Evolutionary conservation across 1,284 basidiomycete species (phyloP).

Genomic region (Tremellales sp.): DNA sequence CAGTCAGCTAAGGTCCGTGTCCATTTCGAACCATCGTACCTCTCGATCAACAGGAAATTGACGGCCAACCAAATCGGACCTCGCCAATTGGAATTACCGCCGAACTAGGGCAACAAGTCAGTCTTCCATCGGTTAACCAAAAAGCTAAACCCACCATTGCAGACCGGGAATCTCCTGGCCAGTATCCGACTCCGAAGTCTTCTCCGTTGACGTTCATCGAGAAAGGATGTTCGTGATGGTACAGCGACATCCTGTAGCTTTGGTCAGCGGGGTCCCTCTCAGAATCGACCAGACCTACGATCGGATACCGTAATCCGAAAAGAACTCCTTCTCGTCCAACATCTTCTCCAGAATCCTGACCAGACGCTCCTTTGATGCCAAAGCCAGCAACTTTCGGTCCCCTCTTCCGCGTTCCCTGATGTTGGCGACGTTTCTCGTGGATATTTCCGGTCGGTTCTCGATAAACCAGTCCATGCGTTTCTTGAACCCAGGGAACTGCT

Average conservation of each 20-base stretch:
- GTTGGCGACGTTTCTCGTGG: conserved; percentile 91
- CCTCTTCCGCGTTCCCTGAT: conserved; percentile 81
- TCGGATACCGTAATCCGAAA: conserved; percentile 90
- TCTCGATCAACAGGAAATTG: conserved; percentile 79
- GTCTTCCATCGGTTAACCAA: background rate
- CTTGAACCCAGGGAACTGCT: conserved; percentile 93
- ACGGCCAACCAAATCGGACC: conserved; percentile 83
- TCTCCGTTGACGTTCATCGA: conserved; percentile 90
- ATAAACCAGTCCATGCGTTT: conserved; percentile 99
- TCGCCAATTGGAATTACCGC: conserved; percentile 97
- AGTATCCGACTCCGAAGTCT: conserved; percentile 87
- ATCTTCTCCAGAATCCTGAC: conserved; percentile 88
- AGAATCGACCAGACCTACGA: conserved; percentile 59
- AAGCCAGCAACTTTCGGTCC: conserved; percentile 80
- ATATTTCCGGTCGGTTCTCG: conserved; percentile 81
- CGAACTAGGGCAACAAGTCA: conserved; percentile 57
- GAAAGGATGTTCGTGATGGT: conserved; percentile 90
- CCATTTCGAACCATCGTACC: conserved; percentile 16
- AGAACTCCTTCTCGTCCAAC: conserved; percentile 93
- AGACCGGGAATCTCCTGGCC: conserved; percentile 94
- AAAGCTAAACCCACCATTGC: conserved; percentile 61
- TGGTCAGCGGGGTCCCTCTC: background rate
- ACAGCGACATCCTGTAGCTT: conserved; percentile 66
- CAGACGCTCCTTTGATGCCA: conserved; percentile 87
- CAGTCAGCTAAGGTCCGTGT: background rate